Conservation (phyloP, 768 basidiomycete species). For the Termitomyces sp. region DNA sequence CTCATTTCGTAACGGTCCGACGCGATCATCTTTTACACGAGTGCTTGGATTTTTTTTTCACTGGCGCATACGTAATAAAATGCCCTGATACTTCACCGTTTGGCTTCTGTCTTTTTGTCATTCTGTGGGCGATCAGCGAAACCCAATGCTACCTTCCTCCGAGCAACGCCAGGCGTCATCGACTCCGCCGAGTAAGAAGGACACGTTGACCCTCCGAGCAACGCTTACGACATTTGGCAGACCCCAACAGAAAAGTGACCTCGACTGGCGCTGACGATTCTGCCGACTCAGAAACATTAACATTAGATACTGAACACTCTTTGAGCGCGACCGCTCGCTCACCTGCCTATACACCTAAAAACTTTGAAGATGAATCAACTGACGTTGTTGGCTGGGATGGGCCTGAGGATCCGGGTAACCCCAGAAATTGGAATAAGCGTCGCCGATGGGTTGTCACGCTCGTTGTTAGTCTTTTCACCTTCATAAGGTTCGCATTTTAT, state of each 20-base stretch:
- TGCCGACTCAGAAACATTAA: slow-evolving; percentile 7
- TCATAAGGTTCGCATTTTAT: slow-evolving; percentile 29
- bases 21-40: neutral
- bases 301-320: neutral
- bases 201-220: neutral
- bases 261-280: neutral
- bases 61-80: neutral
- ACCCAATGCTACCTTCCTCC: neutral
- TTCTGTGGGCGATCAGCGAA: neutral
- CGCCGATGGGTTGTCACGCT: slow-evolving; percentile 43
- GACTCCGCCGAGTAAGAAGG: neutral
- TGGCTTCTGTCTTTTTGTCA: neutral
- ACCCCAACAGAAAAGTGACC: neutral
- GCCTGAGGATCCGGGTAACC: slow-evolving; percentile 22
- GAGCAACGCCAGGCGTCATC: neutral
- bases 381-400: slow-evolving; percentile 23
- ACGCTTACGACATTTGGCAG: neutral
- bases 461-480: slow-evolving; percentile 48
- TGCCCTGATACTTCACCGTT: neutral
- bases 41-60: neutral
- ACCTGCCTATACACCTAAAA: neutral
- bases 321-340: neutral
- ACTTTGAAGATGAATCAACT: neutral
- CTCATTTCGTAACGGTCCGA: neutral
- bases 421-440: slow-evolving; percentile 37